Conservation (phyloP, 73 alveolate genomes). For the Paramecium biaurelia region DNA sequence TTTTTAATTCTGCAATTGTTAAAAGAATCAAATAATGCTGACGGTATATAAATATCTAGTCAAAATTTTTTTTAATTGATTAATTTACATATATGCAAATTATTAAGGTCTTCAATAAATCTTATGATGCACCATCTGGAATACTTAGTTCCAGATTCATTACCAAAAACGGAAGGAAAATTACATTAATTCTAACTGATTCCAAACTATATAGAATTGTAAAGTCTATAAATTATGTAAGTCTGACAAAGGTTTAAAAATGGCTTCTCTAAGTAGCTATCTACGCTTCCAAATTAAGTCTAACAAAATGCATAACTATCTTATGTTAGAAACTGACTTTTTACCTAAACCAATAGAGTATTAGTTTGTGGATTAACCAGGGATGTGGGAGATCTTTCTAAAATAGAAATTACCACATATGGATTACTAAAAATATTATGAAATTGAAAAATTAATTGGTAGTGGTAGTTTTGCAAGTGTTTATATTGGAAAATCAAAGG, state of each 20-base stretch:
- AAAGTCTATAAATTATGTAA: not conserved
- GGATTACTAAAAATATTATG: not conserved
- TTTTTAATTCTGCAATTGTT: not conserved
- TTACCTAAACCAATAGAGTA: conserved; percentile 27
- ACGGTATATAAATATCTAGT: not conserved
- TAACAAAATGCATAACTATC: not conserved
- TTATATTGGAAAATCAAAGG: not conserved
- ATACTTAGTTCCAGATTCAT: conserved; percentile 3
- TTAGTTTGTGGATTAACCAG: not conserved
- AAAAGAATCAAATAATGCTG: not conserved
- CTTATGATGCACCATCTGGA: conserved; percentile 42
- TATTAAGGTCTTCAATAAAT: not conserved
- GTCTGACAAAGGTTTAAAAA: conserved; percentile 11
- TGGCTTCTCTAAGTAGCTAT: not conserved
- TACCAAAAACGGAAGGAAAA: not conserved
- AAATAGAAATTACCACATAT: not conserved
- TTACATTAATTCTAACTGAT: not conserved
- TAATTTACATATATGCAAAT: not conserved
- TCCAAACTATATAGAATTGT: not conserved
- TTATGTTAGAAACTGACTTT: not conserved
- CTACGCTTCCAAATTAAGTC: not conserved
- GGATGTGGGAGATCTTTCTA: conserved; percentile 19
- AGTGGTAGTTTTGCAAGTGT: conserved; percentile 43
- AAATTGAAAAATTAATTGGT: conserved; percentile 13
- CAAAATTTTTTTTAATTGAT: not conserved